These are phyloP conservation scores for Skeletonema menzelii DNA, from an alignment of 108 stramenopile genomes.

Conservation along the genomic window DNA sequence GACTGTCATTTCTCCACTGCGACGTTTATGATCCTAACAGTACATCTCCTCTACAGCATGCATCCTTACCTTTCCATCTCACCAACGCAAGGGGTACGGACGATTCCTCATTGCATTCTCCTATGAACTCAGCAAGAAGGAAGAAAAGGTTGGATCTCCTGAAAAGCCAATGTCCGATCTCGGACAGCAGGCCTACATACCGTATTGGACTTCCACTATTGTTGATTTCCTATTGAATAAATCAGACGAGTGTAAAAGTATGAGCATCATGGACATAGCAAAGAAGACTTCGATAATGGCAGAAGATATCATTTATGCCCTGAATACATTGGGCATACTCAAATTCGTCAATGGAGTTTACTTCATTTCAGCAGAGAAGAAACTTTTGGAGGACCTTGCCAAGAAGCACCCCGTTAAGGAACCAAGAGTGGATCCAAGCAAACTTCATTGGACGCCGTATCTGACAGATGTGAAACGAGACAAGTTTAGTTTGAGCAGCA, in stretches of 20 bases:
- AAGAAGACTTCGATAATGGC: conserved; percentile 95
- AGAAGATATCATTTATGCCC: conserved; percentile 94
- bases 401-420: conserved; percentile 95
- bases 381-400: conserved; percentile 70
- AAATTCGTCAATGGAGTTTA: conserved; percentile 92
- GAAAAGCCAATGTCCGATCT: conserved; percentile 99
- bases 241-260: conserved; percentile 53
- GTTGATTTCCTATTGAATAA: conserved; percentile 83
- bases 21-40: neutral
- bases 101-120: conserved; percentile 97
- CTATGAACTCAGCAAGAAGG: conserved; percentile 96
- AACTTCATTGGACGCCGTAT: conserved; percentile 97
- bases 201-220: conserved; percentile 92
- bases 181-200: conserved; percentile 95
- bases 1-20: neutral
- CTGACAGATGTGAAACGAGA: conserved; percentile 94
- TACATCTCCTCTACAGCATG: conserved; percentile 61
- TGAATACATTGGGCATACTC: conserved; percentile 90
- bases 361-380: conserved; percentile 86
- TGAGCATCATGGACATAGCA: conserved; percentile 91
- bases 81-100: conserved; percentile 99
- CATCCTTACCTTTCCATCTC: conserved; percentile 98
- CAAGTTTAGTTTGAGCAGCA: conserved; percentile 96
- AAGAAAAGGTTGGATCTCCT: conserved; percentile 96
- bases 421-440: conserved; percentile 85